phyloP scores from a whole-genome alignment of 1,284 basidiomycete species.

The Ceratobasidium sp. region DNA sequence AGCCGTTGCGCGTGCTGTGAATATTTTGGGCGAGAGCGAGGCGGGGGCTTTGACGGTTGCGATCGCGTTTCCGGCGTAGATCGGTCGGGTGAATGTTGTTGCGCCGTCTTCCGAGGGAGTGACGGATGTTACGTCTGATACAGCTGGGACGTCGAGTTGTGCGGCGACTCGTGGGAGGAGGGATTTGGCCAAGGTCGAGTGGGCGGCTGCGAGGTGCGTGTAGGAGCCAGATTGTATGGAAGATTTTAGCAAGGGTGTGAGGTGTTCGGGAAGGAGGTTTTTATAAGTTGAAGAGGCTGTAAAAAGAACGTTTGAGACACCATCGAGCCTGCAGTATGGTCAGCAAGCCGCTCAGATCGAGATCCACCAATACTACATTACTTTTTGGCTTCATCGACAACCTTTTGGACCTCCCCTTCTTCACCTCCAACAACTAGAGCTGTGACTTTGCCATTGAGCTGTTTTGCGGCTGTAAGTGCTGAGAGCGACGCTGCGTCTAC shows the following conservation, averaged over 20 bases:
- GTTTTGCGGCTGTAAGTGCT: slow-evolving; percentile 89
- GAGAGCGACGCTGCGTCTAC: slow-evolving; percentile 90
- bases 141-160: slow-evolving; percentile 83
- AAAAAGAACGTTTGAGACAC: slow-evolving; percentile 63
- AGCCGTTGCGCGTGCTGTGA: slow-evolving; percentile 96
- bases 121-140: slow-evolving; percentile 92
- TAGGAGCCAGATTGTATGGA: slow-evolving; percentile 65
- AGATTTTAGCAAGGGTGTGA: slow-evolving; percentile 63
- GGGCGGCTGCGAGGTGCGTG: slow-evolving; percentile 91
- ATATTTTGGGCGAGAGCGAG: slow-evolving; percentile 87
- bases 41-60: slow-evolving; percentile 88
- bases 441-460: slow-evolving; percentile 88
- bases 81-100: slow-evolving; percentile 90
- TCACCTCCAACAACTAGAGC: slow-evolving; percentile 85
- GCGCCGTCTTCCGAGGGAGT: slow-evolving; percentile 74
- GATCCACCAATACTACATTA: slow-evolving; percentile 56
- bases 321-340: slow-evolving; percentile 61
- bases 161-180: slow-evolving; percentile 92
- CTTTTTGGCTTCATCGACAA: slow-evolving; percentile 87
- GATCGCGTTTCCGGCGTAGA: slow-evolving; percentile 99
- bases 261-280: slow-evolving; percentile 63
- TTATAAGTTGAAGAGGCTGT: slow-evolving; percentile 65
- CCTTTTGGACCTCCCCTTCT: slow-evolving; percentile 75
- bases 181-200: slow-evolving; percentile 81
- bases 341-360: background rate